Base-by-base conservation (phyloP, 768 basidiomycete genomes). In the Boletus patriciae region DNA sequence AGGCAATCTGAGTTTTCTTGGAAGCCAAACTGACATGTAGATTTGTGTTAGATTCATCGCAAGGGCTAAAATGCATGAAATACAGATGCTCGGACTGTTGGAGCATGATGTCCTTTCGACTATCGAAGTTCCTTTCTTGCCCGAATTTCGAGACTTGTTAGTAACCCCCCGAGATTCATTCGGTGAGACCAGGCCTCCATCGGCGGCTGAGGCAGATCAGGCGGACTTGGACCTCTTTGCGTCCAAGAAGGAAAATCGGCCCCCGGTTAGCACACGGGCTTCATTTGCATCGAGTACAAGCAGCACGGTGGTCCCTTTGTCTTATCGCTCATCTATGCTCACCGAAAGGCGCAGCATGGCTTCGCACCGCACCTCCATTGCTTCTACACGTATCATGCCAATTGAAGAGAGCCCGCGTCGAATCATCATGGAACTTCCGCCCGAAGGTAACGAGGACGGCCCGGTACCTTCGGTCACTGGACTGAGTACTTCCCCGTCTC, bases 21-120 rank as follows among this genome's bases (percentile, higher is more conserved):
- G 25, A 19, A 31, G 12, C 18, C 37, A 21, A 33, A 12, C 46
- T 56, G 13, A 62, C 31, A 36, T 29, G 23, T 25, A n/a, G 8
- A 46, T 62, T n/a, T 48, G 31, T 55, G 38, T 18, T 62, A 94
- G 96, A 58, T 98, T 98, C 68, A 78, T 98, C 25, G 88, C 93
- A 6, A 85, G 96, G 31, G 94, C 91, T n/a, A 92, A 92, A 74
- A 96, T 97, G 93, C 92, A 94, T 65, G 92, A 95, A 67, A 93
- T 97, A 38, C 90, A 97, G 66, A 95, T 92, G 90, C 81, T 97
- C 2, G 95, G 95, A 7, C 76, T 96, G 10, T 77, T 96, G 43
- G 94, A 94, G 62, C 91, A 95, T 62, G 94, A 96, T 63, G 87
- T 97, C 31, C 84, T 93, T 21, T 87, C 92, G 6, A 88, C 87